Conservation (phyloP, 345 rosid genomes). For the Physaria fendleri region DNA sequence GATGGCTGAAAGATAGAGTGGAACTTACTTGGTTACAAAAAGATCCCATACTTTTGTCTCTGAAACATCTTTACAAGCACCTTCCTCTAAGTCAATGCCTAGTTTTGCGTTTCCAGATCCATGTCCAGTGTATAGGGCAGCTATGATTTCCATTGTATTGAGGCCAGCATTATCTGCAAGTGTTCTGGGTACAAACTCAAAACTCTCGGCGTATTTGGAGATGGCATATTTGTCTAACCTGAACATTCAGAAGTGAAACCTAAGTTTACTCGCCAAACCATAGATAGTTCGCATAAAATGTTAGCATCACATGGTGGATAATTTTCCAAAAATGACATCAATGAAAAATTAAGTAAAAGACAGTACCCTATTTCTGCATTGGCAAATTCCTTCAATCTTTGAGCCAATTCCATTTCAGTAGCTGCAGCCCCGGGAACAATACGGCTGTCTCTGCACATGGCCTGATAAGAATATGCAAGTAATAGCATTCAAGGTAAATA, state of each 20-base stretch:
- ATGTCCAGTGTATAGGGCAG: conserved; percentile 82
- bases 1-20: neutral
- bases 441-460: conserved; percentile 98
- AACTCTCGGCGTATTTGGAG: conserved; percentile 91
- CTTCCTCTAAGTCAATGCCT: conserved; percentile 84
- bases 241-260: neutral
- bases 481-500: neutral
- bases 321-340: neutral
- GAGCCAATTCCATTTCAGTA: conserved; percentile 92
- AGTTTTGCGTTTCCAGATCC: conserved; percentile 84
- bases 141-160: conserved; percentile 90
- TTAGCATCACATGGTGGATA: neutral
- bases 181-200: conserved; percentile 90
- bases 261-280: neutral
- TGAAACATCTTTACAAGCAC: conserved; percentile 70
- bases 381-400: conserved; percentile 86
- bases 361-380: conserved; percentile 86
- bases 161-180: conserved; percentile 96
- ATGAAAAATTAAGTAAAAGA: neutral
- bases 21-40: conserved; percentile 67
- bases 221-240: conserved; percentile 97
- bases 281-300: neutral
- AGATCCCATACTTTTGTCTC: conserved; percentile 78
- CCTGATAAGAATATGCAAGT: conserved; percentile 38
- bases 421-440: conserved; percentile 93